These are phyloP conservation scores for Thinopyrum elongatum DNA, from an alignment of 176 grass and related monocot genomes.

Conservation along the genomic window DNA sequence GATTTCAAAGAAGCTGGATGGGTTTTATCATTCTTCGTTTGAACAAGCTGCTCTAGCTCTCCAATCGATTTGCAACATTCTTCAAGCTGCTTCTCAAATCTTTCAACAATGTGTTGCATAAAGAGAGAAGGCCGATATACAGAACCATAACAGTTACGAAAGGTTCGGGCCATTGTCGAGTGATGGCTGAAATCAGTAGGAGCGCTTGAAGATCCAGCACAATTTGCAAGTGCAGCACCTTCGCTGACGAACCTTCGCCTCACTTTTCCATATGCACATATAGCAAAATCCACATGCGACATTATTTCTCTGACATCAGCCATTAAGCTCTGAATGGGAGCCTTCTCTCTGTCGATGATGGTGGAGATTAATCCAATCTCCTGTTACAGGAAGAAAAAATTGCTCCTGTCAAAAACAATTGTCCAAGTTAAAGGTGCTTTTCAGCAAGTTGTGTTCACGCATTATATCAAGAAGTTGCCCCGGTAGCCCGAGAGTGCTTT, in stretches of 20 bases:
- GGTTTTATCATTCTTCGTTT: conserved; percentile 50
- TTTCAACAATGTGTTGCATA: conserved; percentile 53
- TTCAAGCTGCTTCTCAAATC: conserved; percentile 60
- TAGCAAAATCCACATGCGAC: conserved; percentile 49
- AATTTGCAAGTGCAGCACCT: conserved; percentile 41
- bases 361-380: conserved; percentile 49
- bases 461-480: conserved; percentile 6
- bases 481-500: background rate
- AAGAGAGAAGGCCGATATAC: conserved; percentile 69
- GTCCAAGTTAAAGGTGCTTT: conserved; percentile 1
- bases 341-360: conserved; percentile 64
- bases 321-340: conserved; percentile 49
- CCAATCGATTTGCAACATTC: conserved; percentile 62
- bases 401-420: conserved; percentile 8
- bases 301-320: conserved; percentile 51
- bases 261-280: conserved; percentile 61
- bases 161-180: conserved; percentile 31
- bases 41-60: conserved; percentile 76
- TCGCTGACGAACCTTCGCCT: conserved; percentile 42
- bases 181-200: conserved; percentile 36
- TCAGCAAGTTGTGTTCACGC: background rate
- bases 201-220: conserved; percentile 1
- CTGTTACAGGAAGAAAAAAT: conserved; percentile 39
- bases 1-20: conserved; percentile 46
- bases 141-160: conserved; percentile 46